A percentile compares a stretch with the other conserved stretches of the same genome.
phyloP scores from a whole-genome alignment of 2,329 filamentous ascomycete genomes.

The Basipetospora chlamydospora region DNA sequence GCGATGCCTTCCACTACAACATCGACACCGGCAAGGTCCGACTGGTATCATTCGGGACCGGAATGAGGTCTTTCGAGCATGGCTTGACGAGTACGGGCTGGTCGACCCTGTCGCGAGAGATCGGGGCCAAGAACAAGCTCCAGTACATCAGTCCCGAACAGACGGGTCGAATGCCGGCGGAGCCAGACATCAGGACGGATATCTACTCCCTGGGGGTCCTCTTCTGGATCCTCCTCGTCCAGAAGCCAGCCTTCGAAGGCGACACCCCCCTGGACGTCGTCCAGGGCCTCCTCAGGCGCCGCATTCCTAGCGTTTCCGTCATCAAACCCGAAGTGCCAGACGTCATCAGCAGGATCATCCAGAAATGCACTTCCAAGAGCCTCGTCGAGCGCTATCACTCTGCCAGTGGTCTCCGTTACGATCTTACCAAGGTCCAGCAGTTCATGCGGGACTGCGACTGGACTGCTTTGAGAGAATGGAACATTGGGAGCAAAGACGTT shows the following conservation, averaged over 20 bases:
- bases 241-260: constrained; percentile 66
- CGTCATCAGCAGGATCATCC: constrained; percentile 66
- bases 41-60: constrained; percentile 74
- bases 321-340: constrained; percentile 75
- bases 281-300: constrained; percentile 69
- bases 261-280: constrained; percentile 77
- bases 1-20: constrained; percentile 83
- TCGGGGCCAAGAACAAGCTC: constrained; percentile 78
- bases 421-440: constrained; percentile 59
- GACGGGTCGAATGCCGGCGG: constrained; percentile 81
- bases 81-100: constrained; percentile 75
- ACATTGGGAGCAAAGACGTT: constrained; percentile 69
- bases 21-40: constrained; percentile 56
- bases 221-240: constrained; percentile 75
- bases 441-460: constrained; percentile 63
- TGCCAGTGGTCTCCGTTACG: constrained; percentile 70
- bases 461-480: constrained; percentile 55
- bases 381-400: constrained; percentile 83
- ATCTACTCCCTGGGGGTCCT: constrained; percentile 85
- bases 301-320: constrained; percentile 61
- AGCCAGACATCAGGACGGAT: constrained; percentile 83
- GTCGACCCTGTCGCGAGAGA: constrained; percentile 67
- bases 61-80: constrained; percentile 78
- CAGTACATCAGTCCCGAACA: constrained; percentile 90
- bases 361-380: constrained; percentile 83